Conservation (phyloP, 1,139 yeast genomes). For the Candida sp. region DNA sequence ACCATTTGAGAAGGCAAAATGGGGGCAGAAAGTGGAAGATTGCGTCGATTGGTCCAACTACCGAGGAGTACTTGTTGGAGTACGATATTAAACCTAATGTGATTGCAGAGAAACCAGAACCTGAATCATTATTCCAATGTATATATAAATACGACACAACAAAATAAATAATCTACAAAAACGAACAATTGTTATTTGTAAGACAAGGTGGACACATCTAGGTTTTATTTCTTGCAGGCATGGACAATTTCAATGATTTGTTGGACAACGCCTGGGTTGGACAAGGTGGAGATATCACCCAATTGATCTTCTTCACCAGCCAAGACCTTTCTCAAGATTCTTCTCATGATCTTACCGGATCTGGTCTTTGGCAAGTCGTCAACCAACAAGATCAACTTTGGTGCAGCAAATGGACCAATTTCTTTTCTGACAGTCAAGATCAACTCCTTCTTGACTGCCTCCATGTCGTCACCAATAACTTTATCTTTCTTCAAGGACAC, state of each 20-base stretch:
- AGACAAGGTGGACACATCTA: not conserved
- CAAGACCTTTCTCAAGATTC: constrained; percentile 76
- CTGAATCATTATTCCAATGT: constrained; percentile 53
- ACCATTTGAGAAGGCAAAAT: constrained; percentile 39
- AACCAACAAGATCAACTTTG: constrained; percentile 70
- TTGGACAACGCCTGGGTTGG: constrained; percentile 72
- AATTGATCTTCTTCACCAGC: constrained; percentile 82
- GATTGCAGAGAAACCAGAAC: constrained; percentile 77
- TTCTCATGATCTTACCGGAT: constrained; percentile 85
- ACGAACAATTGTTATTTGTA: too few species aligned
- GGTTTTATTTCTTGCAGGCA: constrained; percentile 21
- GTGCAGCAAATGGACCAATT: constrained; percentile 87
- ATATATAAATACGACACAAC: constrained; percentile 23
- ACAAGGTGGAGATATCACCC: constrained; percentile 80
- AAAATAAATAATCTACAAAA: not conserved
- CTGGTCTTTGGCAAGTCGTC: constrained; percentile 85
- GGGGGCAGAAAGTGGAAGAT: constrained; percentile 33
- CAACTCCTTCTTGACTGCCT: constrained; percentile 68
- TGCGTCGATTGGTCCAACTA: constrained; percentile 95
- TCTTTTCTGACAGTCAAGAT: constrained; percentile 76
- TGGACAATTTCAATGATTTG: constrained; percentile 68
- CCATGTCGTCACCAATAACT: constrained; percentile 45
- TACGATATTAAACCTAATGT: constrained; percentile 62
- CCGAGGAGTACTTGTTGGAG: constrained; percentile 62
- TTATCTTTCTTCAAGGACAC: constrained; percentile 62